phyloP scores from a whole-genome alignment of 1,139 yeast species.

The Kodamaea alishanica region DNA sequence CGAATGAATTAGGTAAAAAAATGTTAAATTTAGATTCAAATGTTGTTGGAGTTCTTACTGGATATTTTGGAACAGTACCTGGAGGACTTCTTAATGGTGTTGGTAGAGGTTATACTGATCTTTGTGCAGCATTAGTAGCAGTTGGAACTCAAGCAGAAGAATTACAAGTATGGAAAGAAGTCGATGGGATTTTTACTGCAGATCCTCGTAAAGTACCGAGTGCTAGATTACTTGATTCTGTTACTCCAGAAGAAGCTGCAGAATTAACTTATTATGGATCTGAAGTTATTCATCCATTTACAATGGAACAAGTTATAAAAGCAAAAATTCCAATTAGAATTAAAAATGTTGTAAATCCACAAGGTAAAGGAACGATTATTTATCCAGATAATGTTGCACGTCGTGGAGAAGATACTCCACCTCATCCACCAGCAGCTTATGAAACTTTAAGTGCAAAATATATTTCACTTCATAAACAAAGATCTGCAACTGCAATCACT shows the following conservation, averaged over 20 bases:
- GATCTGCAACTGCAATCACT: conserved; percentile 96
- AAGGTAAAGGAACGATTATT: conserved; percentile 86
- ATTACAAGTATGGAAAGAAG: conserved; percentile 97
- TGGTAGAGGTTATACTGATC: conserved; percentile 95
- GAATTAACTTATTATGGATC: conserved; percentile 96
- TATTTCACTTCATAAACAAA: conserved; percentile 49
- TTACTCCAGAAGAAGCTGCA: conserved; percentile 98
- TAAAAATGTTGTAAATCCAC: conserved; percentile 90
- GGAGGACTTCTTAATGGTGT: conserved; percentile 90
- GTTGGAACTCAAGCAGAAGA: conserved; percentile 92
- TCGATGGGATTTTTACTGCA: conserved; percentile 97
- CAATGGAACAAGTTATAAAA: conserved; percentile 97
- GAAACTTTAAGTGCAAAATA: conserved; percentile 47
- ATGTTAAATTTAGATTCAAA: conserved; percentile 45
- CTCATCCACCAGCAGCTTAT: conserved; percentile 86
- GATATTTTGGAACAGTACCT: conserved; percentile 91
- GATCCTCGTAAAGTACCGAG: conserved; percentile 94
- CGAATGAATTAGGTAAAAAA: conserved; percentile 55
- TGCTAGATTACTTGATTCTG: conserved; percentile 80
- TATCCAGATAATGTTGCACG: conserved; percentile 86
- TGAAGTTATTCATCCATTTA: conserved; percentile 97
- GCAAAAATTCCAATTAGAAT: conserved; percentile 96
- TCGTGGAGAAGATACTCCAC: conserved; percentile 86
- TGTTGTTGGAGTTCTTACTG: conserved; percentile 87
- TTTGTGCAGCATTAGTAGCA: conserved; percentile 95